Conservation (phyloP, 2,329 filamentous ascomycete species). For the Exophiala phaeomuriformis region DNA sequence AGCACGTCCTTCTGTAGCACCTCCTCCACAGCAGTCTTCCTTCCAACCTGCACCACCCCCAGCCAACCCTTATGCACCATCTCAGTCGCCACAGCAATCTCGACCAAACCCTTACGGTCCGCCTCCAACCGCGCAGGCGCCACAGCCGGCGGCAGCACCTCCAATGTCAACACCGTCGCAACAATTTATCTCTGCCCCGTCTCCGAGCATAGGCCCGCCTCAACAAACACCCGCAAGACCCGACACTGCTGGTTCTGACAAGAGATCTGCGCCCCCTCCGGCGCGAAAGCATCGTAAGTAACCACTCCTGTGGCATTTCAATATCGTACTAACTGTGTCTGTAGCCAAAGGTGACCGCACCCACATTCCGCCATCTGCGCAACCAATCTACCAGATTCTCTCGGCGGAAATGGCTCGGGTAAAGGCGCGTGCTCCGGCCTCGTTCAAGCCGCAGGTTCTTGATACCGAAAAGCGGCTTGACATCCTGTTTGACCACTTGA, state of each 20-base stretch:
- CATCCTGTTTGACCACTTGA: constrained; percentile 92
- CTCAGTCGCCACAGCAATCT: constrained; percentile 34
- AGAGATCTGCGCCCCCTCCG: constrained; percentile 43
- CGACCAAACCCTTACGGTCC: constrained; percentile 40
- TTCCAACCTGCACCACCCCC: constrained; percentile 35
- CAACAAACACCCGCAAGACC: constrained; percentile 44
- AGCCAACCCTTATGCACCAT: constrained; percentile 55
- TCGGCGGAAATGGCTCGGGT: constrained; percentile 81
- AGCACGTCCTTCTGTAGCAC: constrained; percentile 43
- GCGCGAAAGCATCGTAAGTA: constrained; percentile 59
- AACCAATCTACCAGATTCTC: constrained; percentile 73
- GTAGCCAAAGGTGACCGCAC: constrained; percentile 69
- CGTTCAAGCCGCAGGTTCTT: constrained; percentile 80
- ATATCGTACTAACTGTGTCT: constrained; percentile 26
- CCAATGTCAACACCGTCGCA: constrained; percentile 37
- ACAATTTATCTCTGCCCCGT: constrained; percentile 44
- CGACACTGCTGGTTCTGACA: constrained; percentile 45
- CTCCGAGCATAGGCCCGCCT: constrained; percentile 41
- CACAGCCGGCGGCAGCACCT: constrained; percentile 33
- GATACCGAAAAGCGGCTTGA: constrained; percentile 90
- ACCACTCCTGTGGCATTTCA: background rate
- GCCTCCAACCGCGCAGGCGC: constrained; percentile 42
- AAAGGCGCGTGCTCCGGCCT: constrained; percentile 73
- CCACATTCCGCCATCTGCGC: constrained; percentile 72
- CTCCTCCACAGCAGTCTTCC: constrained; percentile 37